These are phyloP conservation scores for Parachaetomium inaequale DNA, from an alignment of 495 filamentous ascomycete species.

Conservation along the genomic window DNA sequence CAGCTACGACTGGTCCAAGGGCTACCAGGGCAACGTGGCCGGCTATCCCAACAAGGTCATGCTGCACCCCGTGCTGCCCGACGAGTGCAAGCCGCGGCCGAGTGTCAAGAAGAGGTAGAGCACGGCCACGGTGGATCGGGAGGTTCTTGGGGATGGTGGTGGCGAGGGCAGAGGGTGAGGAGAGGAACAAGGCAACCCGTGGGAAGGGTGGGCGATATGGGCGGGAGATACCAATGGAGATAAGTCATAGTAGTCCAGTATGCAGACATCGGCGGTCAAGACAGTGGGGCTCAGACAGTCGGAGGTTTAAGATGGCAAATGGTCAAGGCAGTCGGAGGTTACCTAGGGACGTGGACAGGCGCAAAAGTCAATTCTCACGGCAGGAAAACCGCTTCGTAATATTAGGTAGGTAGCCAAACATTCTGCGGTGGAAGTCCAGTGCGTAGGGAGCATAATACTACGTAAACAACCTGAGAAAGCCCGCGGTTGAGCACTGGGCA, in stretches of 20 bases:
- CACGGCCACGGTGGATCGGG: not conserved
- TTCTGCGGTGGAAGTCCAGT: not conserved
- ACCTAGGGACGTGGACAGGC: not conserved
- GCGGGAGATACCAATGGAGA: not conserved
- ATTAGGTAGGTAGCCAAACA: not conserved
- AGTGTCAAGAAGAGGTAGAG: conserved; percentile 42
- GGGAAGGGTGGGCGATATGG: no score
- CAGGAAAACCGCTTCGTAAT: not conserved
- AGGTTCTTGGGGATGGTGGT: not conserved
- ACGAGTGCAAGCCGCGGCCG: conserved; percentile 57
- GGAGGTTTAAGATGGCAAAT: not conserved
- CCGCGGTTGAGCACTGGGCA: not conserved
- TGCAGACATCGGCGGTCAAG: no score
- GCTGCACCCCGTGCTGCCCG: conserved; percentile 76
- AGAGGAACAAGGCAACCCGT: no score
- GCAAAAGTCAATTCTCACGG: not conserved
- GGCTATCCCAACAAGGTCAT: conserved; percentile 79
- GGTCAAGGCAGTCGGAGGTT: not conserved
- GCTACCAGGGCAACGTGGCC: conserved; percentile 70
- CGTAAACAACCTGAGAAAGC: not conserved
- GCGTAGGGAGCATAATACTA: not conserved
- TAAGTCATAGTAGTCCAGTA: not conserved
- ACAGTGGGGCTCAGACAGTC: not conserved
- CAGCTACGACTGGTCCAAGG: conserved; percentile 96
- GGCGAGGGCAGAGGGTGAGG: not conserved